Base-by-base conservation (phyloP, 805 yeast genomes). In the Kodamaea restingae region DNA sequence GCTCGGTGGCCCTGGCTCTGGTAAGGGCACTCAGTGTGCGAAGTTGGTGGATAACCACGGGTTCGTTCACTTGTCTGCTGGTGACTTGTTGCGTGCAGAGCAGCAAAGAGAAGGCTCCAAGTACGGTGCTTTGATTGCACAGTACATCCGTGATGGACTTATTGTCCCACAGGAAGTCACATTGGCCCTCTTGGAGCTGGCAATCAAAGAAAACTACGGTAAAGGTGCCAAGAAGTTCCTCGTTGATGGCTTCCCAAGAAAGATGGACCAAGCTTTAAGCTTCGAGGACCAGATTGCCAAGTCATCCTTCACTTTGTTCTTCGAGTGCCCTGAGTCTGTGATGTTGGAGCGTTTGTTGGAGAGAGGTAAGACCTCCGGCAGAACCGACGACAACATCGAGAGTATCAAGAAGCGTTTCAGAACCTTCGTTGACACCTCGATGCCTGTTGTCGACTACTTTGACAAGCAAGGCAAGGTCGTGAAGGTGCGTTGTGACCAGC, bases 1-100 rank as follows among this genome's bases (percentile, higher is more conserved):
- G 14, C 76, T 91, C 22, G 98, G 98, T 32, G 98, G 98, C 3
- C 98, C 98, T 4, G 98, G 98, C 15, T 86, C 95, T 20, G 98
- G 98, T 32, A 93, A 93, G 59, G 98, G 98, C 41, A 91, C 98
- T 1, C 98, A 91, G 64, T 87, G 97, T 69, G 83, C 81, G 22
- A 85, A 79, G 55, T 72, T 91, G 41, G 97, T 91, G 32, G 64
- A 74, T 15, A 86, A 88, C 51, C 84, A 77, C 58, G 80, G 81
- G 12, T 93, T 90, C 61, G 81, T 84, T 22, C 98, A 91, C 58
- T 67, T 91, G 32, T 81, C 95, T 27, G 98, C 98, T n/a, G 98
- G 98, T 35, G 98, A 91, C 60, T 75, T 93, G 50, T 72, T 91
- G 50, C 78, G 98, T 54, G 96, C 88, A 7, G 98, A 91, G 63